Conservation (phyloP, 2,329 filamentous ascomycete genomes). For the Cephalotrichum gorgonifer region DNA sequence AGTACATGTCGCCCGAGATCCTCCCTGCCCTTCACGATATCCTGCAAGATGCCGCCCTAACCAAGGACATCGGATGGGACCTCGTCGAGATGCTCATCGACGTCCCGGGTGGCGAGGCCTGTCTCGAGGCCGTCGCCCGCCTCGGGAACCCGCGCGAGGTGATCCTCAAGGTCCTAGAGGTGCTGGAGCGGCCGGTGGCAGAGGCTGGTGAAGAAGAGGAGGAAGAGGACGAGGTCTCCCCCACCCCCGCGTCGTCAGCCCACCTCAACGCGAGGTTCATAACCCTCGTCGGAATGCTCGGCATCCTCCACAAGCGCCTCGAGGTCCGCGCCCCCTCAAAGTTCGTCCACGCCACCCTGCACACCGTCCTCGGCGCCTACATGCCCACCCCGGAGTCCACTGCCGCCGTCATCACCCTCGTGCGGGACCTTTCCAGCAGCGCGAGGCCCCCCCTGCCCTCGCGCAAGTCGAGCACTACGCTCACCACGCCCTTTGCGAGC, state of each 20-base stretch:
- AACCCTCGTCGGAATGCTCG: constrained; percentile 59
- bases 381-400: constrained; percentile 56
- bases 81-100: constrained; percentile 64
- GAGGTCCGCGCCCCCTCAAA: constrained; percentile 69
- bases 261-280: constrained; percentile 45
- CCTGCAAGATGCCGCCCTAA: constrained; percentile 57
- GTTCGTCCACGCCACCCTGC: constrained; percentile 67
- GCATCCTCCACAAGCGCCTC: constrained; percentile 62
- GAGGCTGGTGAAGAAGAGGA: constrained; percentile 24
- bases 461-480: constrained; percentile 46
- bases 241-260: constrained; percentile 8
- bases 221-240: constrained; percentile 13
- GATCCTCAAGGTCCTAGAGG: constrained; percentile 69
- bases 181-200: constrained; percentile 44
- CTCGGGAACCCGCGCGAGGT: constrained; percentile 75
- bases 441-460: constrained; percentile 53
- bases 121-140: constrained; percentile 63
- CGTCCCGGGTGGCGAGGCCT: constrained; percentile 56
- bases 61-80: constrained; percentile 75
- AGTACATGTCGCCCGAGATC: constrained; percentile 56
- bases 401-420: constrained; percentile 57
- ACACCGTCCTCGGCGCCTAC: constrained; percentile 60
- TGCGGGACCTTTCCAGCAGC: constrained; percentile 57
- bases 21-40: constrained; percentile 59
- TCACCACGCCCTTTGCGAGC: constrained; percentile 40